Conservation (phyloP, 2,329 filamentous ascomycete genomes). For the Claviceps digitariae region DNA sequence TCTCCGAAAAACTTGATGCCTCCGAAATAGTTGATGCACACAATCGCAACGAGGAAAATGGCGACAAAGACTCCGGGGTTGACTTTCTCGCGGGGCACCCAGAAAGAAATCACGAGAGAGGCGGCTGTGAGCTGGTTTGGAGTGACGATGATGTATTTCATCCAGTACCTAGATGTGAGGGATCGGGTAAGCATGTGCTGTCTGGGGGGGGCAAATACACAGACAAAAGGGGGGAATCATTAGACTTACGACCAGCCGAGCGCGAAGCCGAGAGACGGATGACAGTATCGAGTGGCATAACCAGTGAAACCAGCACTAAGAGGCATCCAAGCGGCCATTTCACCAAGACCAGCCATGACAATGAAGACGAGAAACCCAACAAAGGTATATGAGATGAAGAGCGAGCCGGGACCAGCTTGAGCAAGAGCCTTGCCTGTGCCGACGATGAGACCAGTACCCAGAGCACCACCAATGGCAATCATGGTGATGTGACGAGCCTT, state of each 20-base stretch:
- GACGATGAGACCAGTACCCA: conserved; percentile 62
- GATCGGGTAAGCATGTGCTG: too few species aligned
- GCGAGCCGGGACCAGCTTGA: conserved; percentile 46
- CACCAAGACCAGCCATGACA: conserved; percentile 69
- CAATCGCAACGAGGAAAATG: conserved; percentile 49
- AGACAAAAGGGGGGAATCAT: not conserved
- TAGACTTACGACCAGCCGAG: conserved; percentile 55
- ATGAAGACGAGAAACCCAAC: conserved; percentile 63
- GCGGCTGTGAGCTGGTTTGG: conserved; percentile 75
- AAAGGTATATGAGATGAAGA: conserved; percentile 58
- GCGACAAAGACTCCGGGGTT: conserved; percentile 74
- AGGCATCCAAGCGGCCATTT: conserved; percentile 76
- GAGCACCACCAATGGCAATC: conserved; percentile 61
- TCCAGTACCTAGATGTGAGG: conserved; percentile 47
- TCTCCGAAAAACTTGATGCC: conserved; percentile 57
- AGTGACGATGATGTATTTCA: conserved; percentile 75
- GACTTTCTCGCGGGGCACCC: conserved; percentile 50
- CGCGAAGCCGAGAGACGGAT: conserved; percentile 68
- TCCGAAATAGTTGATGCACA: conserved; percentile 48
- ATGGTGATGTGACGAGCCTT: conserved; percentile 43
- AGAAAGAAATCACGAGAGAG: conserved; percentile 68
- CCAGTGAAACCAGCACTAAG: conserved; percentile 68
- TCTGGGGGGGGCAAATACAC: too few species aligned
- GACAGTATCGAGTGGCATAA: conserved; percentile 66
- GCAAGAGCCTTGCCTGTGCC: conserved; percentile 45